A percentile compares a stretch with the other conserved stretches of the same genome.
phyloP scores from a whole-genome alignment of 1,139 yeast species.

The Lipomyces yarrowii region DNA sequence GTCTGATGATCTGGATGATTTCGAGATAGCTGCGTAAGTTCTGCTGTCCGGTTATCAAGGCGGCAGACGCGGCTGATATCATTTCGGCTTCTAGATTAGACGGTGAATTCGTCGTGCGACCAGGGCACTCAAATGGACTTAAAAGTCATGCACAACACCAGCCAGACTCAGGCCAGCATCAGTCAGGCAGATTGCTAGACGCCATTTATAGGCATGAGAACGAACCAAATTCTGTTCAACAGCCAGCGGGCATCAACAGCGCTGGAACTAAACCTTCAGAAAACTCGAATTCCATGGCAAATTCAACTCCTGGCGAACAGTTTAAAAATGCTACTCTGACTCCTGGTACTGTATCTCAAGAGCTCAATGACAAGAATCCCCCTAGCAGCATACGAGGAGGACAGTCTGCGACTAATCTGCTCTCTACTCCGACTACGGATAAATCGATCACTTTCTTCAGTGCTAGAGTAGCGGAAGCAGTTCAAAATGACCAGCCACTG shows the following conservation, averaged over 20 bases:
- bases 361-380: neutral
- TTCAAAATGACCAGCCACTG: slow-evolving; percentile 49
- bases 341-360: neutral
- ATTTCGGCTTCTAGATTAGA: neutral
- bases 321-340: neutral
- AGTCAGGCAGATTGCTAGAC: neutral
- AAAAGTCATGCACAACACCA: neutral
- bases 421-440: slow-evolving; percentile 12
- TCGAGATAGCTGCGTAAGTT: slow-evolving; percentile 12
- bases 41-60: neutral
- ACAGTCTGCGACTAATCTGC: neutral
- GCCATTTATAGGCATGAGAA: neutral
- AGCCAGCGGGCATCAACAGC: neutral
- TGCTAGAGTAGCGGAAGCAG: slow-evolving; percentile 57
- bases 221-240: neutral
- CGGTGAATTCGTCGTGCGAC: slow-evolving; percentile 1
- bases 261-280: neutral
- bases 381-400: neutral
- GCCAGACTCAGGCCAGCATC: neutral
- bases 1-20: slow-evolving; percentile 20
- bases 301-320: neutral
- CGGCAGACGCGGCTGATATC: neutral
- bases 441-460: slow-evolving; percentile 53
- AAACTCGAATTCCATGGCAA: neutral
- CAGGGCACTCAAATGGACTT: neutral